These are phyloP conservation scores for Teunomyces stri DNA, from an alignment of 805 yeast species.

Conservation along the genomic window DNA sequence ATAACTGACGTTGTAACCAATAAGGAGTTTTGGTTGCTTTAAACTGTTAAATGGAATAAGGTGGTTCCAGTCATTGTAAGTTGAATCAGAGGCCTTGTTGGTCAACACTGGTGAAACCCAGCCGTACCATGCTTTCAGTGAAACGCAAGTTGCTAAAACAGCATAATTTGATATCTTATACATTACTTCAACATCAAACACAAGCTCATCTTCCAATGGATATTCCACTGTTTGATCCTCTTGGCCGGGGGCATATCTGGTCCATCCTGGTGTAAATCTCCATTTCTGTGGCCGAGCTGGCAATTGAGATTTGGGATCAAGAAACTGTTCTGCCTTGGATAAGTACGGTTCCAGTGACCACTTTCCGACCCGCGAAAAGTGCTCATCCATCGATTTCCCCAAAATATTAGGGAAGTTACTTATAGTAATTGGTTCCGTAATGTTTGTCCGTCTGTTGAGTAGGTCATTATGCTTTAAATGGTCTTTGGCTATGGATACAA, in stretches of 20 bases:
- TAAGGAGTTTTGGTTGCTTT: slow-evolving; percentile 51
- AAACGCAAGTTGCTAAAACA: slow-evolving; percentile 75
- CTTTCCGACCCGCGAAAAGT: slow-evolving; percentile 70
- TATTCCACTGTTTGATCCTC: slow-evolving; percentile 56
- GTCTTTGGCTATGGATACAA: slow-evolving; percentile 50
- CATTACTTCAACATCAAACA: slow-evolving; percentile 87
- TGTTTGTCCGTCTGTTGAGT: slow-evolving; percentile 70
- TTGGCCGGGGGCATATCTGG: slow-evolving; percentile 57
- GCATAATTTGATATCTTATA: slow-evolving; percentile 75
- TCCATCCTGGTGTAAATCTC: slow-evolving; percentile 75
- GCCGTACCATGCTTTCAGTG: slow-evolving; percentile 81
- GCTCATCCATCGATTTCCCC: slow-evolving; percentile 80
- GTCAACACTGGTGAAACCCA: slow-evolving; percentile 91
- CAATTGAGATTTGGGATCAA: slow-evolving; percentile 25
- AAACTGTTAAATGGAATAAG: slow-evolving; percentile 70
- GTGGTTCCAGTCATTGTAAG: slow-evolving; percentile 47
- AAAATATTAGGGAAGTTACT: slow-evolving; percentile 67
- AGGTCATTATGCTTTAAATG: slow-evolving; percentile 63
- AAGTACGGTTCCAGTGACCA: slow-evolving; percentile 60
- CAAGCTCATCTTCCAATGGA: slow-evolving; percentile 71
- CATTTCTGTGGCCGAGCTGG: slow-evolving; percentile 45
- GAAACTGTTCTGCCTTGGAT: slow-evolving; percentile 46
- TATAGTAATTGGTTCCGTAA: slow-evolving; percentile 54
- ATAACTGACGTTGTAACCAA: slow-evolving; percentile 90
- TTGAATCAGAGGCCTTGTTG: slow-evolving; percentile 41